Base-by-base conservation (phyloP, 2,329 filamentous ascomycete species). In the Claviceps lovelessii region DNA sequence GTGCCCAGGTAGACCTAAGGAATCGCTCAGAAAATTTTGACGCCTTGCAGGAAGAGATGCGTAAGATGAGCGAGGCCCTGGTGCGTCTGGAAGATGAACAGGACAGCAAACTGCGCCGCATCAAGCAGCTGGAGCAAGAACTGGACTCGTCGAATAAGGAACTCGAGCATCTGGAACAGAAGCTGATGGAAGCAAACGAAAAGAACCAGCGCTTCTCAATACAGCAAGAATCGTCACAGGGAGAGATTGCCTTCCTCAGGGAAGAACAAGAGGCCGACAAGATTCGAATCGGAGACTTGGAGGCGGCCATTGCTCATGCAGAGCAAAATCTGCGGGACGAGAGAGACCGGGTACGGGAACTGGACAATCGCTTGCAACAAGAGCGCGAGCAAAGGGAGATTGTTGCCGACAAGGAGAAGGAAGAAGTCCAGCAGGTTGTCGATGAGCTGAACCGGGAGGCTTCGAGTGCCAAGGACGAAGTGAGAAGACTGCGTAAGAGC, bases 231-330 rank as follows among this genome's bases (percentile, higher is more conserved):
- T 95, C 88, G 5, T 85, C 86, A 55, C 91, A 96, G 63, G 85
- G 85, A 56, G 93, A 98, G 68, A 94, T 97, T 69, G 84, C 88
- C 1, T 98, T 98, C 77, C 70, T 98, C 52, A 84, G 93, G 1
- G 93, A 98, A 66, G 93, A 98, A 72, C 93, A 98, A 69, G 93
- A 98, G 70, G 82, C 81, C 19, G 93, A 98, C 74, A 98, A 98
- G 77, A 95, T 98, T 67, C 90, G 90, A 70, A 97, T 98, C 63
- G 89, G 91, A 42, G 90, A 97, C 64, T 76, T 97, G 8, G 90
- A 97, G 65, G 87, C 88, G 9, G 83, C 85, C 15, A 73, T 96
- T 42, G 86, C 88, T 62, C 85, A 82, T 55, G 79, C 83, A n/a
- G 86, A 94, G 66, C 82, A 89, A 63, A 81, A 75, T 51, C 73